These are phyloP conservation scores for Ganoderma sp. DNA, from an alignment of 1,284 basidiomycete genomes.

Conservation along the genomic window DNA sequence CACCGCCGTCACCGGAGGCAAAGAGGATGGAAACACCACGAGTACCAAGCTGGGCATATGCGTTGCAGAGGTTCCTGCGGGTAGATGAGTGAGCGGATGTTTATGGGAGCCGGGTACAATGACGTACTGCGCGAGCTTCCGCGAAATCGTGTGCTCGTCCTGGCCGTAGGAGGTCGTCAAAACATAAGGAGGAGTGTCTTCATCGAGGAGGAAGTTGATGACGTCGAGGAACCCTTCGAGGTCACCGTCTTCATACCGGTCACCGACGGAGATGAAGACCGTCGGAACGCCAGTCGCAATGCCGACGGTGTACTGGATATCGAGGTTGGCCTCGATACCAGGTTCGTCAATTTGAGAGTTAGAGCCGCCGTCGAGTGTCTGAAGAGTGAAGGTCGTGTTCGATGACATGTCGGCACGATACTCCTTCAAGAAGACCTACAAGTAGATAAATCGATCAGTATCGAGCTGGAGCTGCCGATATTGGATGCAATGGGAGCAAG, in stretches of 20 bases:
- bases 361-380: slow-evolving; percentile 58
- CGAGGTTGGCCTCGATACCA: slow-evolving; percentile 61
- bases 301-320: slow-evolving; percentile 68
- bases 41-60: slow-evolving; percentile 52
- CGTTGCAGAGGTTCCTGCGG: slow-evolving; percentile 29
- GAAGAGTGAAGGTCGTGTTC: slow-evolving; percentile 38
- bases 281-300: slow-evolving; percentile 43
- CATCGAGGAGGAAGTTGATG: slow-evolving; percentile 39
- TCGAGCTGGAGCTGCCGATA: neutral
- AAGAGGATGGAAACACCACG: slow-evolving; percentile 66
- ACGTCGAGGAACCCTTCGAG: slow-evolving; percentile 37
- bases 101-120: too few relatives aligned
- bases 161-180: slow-evolving; percentile 51
- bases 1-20: slow-evolving; percentile 64
- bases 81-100: neutral
- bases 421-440: slow-evolving; percentile 34
- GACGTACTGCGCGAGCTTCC: slow-evolving; percentile 60
- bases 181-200: slow-evolving; percentile 51
- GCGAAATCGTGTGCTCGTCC: slow-evolving; percentile 36
- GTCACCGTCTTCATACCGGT: slow-evolving; percentile 33
- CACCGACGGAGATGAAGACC: slow-evolving; percentile 54
- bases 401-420: slow-evolving; percentile 43
- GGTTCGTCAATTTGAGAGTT: slow-evolving; percentile 43
- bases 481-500: neutral
- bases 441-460: neutral